A percentile compares a stretch with the other conserved stretches of the same genome.
Conservation (phyloP, 768 basidiomycete species). For the Kwoniella bestiolae region DNA sequence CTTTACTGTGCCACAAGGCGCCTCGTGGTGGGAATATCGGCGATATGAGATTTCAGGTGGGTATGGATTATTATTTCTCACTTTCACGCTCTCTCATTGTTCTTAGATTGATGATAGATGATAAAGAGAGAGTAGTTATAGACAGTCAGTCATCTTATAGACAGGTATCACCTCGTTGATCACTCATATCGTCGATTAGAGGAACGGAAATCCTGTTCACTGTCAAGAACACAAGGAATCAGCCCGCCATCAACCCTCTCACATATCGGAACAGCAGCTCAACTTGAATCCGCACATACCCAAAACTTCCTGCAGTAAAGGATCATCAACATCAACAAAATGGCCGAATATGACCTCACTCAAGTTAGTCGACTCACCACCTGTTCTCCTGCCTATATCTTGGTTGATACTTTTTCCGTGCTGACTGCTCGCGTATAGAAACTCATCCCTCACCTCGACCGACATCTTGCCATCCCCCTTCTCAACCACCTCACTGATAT, state of each 20-base stretch:
- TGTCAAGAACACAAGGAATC: no score
- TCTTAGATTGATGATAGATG: no score
- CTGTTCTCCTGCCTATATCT: neutral
- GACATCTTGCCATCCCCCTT: conserved; percentile 90
- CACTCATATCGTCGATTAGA: no score
- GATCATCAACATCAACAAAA: conserved; percentile 28
- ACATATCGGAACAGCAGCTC: no score
- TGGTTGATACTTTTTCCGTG: neutral
- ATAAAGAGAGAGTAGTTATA: no score
- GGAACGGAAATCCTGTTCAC: no score
- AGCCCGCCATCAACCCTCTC: no score
- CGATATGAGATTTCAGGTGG: neutral
- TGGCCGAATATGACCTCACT: conserved; percentile 88
- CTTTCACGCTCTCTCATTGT: neutral
- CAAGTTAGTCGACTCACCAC: conserved; percentile 40
- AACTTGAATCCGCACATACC: no score
- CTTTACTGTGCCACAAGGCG: neutral
- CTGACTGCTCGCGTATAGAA: conserved; percentile 62
- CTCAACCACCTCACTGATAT: conserved; percentile 78
- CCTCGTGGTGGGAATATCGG: neutral
- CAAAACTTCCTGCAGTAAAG: no score
- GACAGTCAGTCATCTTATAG: no score
- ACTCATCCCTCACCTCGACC: conserved; percentile 88
- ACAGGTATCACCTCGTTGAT: no score
- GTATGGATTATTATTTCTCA: no score